Evolutionary conservation across 768 basidiomycete genomes (phyloP).

Genomic region (Lactarius vividus): DNA sequence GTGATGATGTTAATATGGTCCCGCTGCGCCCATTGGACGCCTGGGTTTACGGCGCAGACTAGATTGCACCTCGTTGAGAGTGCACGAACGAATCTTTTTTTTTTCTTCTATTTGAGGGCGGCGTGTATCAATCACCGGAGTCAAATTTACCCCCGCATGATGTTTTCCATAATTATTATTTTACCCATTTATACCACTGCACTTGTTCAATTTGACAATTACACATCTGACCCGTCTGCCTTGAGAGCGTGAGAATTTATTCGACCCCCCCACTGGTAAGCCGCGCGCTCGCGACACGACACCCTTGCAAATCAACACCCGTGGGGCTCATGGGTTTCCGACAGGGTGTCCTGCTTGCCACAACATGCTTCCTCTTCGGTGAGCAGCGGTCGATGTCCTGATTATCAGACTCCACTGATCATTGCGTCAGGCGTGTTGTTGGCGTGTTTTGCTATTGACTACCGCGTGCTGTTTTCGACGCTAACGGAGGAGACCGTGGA

Average conservation of each 20-base stretch:
- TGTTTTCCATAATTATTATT: slow-evolving; percentile 26
- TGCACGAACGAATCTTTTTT: background rate
- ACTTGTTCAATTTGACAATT: slow-evolving; percentile 6
- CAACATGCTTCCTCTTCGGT: slow-evolving; percentile 90
- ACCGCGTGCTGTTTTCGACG: slow-evolving; percentile 72
- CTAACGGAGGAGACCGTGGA: slow-evolving; percentile 61
- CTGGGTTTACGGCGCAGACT: slow-evolving; percentile 4
- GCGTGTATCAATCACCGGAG: slow-evolving; percentile 22
- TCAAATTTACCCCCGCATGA: slow-evolving; percentile 27
- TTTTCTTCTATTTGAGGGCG: slow-evolving; percentile 11
- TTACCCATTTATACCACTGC: slow-evolving; percentile 27
- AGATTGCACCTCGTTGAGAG: slow-evolving; percentile 10
- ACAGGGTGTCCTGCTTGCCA: slow-evolving; percentile 83
- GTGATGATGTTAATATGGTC: slow-evolving; percentile 14
- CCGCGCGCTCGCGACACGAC: background rate
- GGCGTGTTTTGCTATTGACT: slow-evolving; percentile 86
- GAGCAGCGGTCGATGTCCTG: slow-evolving; percentile 31
- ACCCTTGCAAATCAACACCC: background rate
- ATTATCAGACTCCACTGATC: slow-evolving; percentile 11
- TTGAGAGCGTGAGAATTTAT: slow-evolving; percentile 15
- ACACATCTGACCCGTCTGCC: background rate
- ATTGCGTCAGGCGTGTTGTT: slow-evolving; percentile 63
- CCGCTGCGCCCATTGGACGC: slow-evolving; percentile 1
- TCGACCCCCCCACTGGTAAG: background rate
- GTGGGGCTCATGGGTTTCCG: slow-evolving; percentile 72